Base-by-base conservation (phyloP, 331 rosid species). In the Saraca asoca region DNA sequence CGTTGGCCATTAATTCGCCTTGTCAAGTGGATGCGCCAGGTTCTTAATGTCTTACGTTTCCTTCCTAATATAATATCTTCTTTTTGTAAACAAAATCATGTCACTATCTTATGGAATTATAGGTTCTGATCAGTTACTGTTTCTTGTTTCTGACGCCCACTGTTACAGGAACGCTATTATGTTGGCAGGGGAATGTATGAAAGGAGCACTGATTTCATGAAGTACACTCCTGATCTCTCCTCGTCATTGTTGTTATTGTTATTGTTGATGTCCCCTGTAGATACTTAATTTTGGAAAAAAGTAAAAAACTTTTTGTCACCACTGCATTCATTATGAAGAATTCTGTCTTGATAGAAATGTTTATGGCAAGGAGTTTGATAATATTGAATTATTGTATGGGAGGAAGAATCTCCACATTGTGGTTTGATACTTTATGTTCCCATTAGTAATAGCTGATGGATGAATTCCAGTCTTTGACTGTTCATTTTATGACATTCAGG, bases 21-120 rank as follows among this genome's bases (percentile, higher is more conserved):
- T 85, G 78, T 84, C 65, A 93, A 87, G 79, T 93, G 98, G 98
- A 77, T 90, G 91, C 95, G 95, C 65, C 97, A 93, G 98, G 98
- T 93, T 70, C n/a, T 59, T 71, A 49, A 58, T 42, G 10, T 54
- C 48, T 78, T 46, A 1, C 13, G 18, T 58, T 67, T 15, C 62
- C 37, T 64, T 73, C 54, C 57, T 49, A 55, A 55, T 50, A 35
- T 58, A 31, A n/a, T 67, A 33, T 29, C 2, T 14, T 66, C 18
- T 45, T 66, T 33, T 58, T 59, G 10, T 70, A 50, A n/a, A n/a
- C n/a, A n/a, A n/a, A n/a, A n/a, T n/a, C n/a, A n/a, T n/a, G n/a
- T 61, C 68, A 56, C 45, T 66, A 49, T 46, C 62, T 6, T 75
- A 60, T 41, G 41, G 37, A 54, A 64, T 58, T 51, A 62, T 70